Evolutionary conservation across 768 basidiomycete genomes (phyloP), one percentile per base, ranked within the genome.

Genomic region (Exidia glandulosa): DNA sequence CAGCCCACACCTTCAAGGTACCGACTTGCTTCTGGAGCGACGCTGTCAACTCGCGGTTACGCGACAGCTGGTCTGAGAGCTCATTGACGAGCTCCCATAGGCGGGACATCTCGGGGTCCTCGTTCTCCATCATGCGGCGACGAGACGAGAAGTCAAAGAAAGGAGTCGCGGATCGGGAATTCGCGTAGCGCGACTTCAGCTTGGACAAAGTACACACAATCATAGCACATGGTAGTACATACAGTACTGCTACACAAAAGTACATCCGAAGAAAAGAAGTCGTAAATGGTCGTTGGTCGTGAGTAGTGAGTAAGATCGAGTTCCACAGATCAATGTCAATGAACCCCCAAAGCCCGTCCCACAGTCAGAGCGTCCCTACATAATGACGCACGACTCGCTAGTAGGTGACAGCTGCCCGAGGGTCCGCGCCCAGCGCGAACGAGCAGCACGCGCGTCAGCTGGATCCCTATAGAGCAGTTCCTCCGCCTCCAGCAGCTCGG

Each of bases 71-170:
- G 33, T 90, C 86, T 67, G 84, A 83, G 67, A 94, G 82, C 67
- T 94, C 92, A 61, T 83, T 79, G 2, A 94, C 78, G 64, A 94
- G 79, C 61, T 85, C 81, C 86, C 87, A 91, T 56, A 89, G 81
- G 27, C 87, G 79, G 48, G 87, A 68, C 57, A 90, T 79, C 57
- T 91, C 90, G 7, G 56, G 64, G 52, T 66, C 65, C n/a, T 64
- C 63, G 29, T 59, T 37, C 32, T 65, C 64, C 61, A 65, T 64
- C 25, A 29, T 36, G 47, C 6, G n/a, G n/a, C n/a, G n/a, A n/a
- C n/a, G n/a, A n/a, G n/a, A 12, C 19, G 36, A 19, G 30, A 9
- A 29, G 31, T 57, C 32, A 57, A 57, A 14, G 27, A 31, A 32
- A 23, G 25, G 23, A n/a, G 36, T 57, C 36, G 36, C 19, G 36